A percentile compares a stretch with the other conserved stretches of the same genome.
phyloP scores from a whole-genome alignment of 768 basidiomycete genomes.

The Podaxis sp. region DNA sequence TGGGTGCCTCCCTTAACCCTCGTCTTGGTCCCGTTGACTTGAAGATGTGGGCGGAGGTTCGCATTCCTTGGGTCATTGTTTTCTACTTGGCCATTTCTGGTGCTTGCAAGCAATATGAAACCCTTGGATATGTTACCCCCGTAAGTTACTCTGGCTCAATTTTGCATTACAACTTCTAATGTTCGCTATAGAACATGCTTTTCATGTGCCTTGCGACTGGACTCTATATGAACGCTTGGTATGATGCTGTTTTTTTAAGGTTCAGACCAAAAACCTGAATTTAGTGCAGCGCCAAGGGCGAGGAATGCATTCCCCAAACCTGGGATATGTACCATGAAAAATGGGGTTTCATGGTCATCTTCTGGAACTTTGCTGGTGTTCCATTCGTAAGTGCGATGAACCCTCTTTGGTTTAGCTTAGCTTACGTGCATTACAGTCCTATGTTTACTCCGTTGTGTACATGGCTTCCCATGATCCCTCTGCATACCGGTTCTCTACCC shows the following conservation, averaged over 20 bases:
- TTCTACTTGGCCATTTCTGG: slow-evolving; percentile 93
- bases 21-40: slow-evolving; percentile 88
- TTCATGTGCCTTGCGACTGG: slow-evolving; percentile 96
- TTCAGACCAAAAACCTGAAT: slow-evolving; percentile 15
- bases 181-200: slow-evolving; percentile 75
- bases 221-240: slow-evolving; percentile 97
- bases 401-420: not conserved
- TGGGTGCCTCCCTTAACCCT: slow-evolving; percentile 95
- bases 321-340: slow-evolving; percentile 99
- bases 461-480: slow-evolving; percentile 94
- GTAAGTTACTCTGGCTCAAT: slow-evolving; percentile 42
- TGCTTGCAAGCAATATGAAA: slow-evolving; percentile 93
- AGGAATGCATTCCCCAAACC: slow-evolving; percentile 93
- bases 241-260: slow-evolving; percentile 18
- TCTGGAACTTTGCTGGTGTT: slow-evolving; percentile 95
- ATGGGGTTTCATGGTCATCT: slow-evolving; percentile 97
- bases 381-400: slow-evolving; percentile 65
- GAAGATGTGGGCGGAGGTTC: slow-evolving; percentile 98
- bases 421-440: slow-evolving; percentile 54
- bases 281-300: slow-evolving; percentile 73
- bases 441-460: slow-evolving; percentile 96
- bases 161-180: slow-evolving; percentile 1
- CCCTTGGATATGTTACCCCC: slow-evolving; percentile 87
- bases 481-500: slow-evolving; percentile 83
- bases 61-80: slow-evolving; percentile 95